These are phyloP conservation scores for Cocos nucifera DNA, from an alignment of 176 grass and related monocot species.

Conservation along the genomic window DNA sequence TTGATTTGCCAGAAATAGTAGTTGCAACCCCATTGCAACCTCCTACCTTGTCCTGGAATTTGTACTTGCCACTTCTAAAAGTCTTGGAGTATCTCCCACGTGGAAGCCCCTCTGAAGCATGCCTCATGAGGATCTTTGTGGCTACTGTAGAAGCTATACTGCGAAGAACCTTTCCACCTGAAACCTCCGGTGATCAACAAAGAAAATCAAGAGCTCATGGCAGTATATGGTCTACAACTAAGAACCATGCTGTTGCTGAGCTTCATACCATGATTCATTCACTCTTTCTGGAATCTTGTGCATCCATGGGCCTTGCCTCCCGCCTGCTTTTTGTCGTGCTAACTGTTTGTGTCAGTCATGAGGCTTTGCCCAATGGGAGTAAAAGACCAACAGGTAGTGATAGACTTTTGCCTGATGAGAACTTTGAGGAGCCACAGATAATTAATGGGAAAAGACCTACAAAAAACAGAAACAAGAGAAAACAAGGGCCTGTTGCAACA, in stretches of 20 bases:
- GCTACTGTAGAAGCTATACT: conserved; percentile 98
- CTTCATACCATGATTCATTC: conserved; percentile 97
- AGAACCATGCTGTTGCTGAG: conserved; percentile 89
- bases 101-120: conserved; percentile 97
- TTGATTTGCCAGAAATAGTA: conserved; percentile 97
- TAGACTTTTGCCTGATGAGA: conserved; percentile 52
- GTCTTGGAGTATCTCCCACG: conserved; percentile 91
- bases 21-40: conserved; percentile 89
- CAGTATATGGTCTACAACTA: conserved; percentile 37
- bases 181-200: conserved; percentile 38
- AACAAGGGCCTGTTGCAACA: conserved; percentile 86
- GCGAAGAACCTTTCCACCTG: conserved; percentile 74
- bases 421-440: conserved; percentile 37
- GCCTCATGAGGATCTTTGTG: conserved; percentile 98
- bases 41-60: conserved; percentile 89
- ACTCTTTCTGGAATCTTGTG: conserved; percentile 89
- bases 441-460: conserved; percentile 37
- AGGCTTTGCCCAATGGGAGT: conserved; percentile 91
- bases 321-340: conserved; percentile 83
- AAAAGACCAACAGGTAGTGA: conserved; percentile 87
- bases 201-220: conserved; percentile 59
- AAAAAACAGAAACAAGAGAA: conserved; percentile 55
- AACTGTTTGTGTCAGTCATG: conserved; percentile 91
- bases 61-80: conserved; percentile 90
- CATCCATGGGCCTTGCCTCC: conserved; percentile 90